Percentiles rank a stretch among this genome's conserved stretches.
These are phyloP conservation scores for Eurotiales sp. DNA, from an alignment of 2,329 filamentous ascomycete genomes.

Conservation along the genomic window DNA sequence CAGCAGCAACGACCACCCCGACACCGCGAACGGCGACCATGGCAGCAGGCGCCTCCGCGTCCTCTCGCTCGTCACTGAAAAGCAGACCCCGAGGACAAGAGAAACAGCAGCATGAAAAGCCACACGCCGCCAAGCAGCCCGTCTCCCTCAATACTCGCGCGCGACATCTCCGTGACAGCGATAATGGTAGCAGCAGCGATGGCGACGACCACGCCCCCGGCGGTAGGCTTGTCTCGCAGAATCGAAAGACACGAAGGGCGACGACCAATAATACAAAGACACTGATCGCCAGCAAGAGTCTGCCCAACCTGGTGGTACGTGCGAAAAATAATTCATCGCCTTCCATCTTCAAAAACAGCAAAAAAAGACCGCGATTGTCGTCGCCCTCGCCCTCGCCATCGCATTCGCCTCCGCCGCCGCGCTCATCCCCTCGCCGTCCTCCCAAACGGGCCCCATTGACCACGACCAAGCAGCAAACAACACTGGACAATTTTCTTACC, in stretches of 20 bases:
- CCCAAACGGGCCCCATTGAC: conserved; percentile 6
- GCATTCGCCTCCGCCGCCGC: neutral
- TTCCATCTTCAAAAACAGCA: neutral
- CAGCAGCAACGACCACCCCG: neutral
- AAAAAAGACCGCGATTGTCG: neutral
- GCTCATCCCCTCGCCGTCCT: neutral
- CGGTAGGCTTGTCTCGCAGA: neutral
- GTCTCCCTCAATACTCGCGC: neutral
- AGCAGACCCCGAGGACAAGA: neutral
- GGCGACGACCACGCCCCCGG: neutral
- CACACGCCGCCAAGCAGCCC: neutral
- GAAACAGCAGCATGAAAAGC: neutral
- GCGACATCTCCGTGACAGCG: neutral
- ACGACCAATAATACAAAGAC: neutral
- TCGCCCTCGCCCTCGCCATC: neutral
- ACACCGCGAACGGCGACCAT: conserved; percentile 1
- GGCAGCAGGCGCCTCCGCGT: neutral
- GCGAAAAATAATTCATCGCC: neutral
- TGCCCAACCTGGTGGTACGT: conserved; percentile 1
- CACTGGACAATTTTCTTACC: conserved; percentile 9
- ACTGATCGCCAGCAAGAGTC: conserved; percentile 7
- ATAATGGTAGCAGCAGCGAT: neutral
- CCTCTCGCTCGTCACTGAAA: neutral
- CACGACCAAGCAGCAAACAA: conserved; percentile 9
- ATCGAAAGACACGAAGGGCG: neutral